Base-by-base conservation (phyloP, 768 basidiomycete genomes). In the Rhizopogon vinicolor region DNA sequence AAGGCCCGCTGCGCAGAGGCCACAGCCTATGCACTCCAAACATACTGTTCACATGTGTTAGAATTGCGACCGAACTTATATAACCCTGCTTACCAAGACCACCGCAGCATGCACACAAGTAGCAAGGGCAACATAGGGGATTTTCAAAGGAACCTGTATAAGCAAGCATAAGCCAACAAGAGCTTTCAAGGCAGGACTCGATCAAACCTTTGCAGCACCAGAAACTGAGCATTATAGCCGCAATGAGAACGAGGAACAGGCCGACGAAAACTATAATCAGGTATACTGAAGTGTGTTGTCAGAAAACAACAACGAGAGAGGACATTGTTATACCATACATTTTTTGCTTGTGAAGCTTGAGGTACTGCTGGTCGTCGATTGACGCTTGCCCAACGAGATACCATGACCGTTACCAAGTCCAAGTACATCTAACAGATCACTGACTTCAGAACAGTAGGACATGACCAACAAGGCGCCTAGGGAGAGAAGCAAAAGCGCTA, bases 51-150 rank as follows among this genome's bases (percentile, higher is more conserved):
- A 29, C 4, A 43, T 13, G 22, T 44, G 18, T 8, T 5, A 48
- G 33, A 31, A 33, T 14, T 35, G 33, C 19, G 51, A 41, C 41
- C 37, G 40, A 7, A 28, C 37, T 45, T n/a, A 16, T 25, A n/a
- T 19, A 28, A 18, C 7, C 10, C 40, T 46, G 33, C 73, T 59
- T 62, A 84, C 84, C 81, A 16, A 87, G 74, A 40, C 86, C 86
- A 54, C 86, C 85, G 54, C 85, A 87, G 65, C 84, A 87, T 4
- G 86, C 86, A 58, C 86, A 87, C 7, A 86, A 73, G 65, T 88
- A 88, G 62, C 86, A 87, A 1, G 86, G 86, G 60, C 84, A 86
- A 60, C 84, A 87, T 0, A 78, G 70, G 2, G 85, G 85, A 55
- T 87, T 87, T 57, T 81, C 62, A 61, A 85, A 86, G 0, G 79